Percentiles rank a stretch among this genome's conserved stretches.
phyloP scores from a whole-genome alignment of 2,329 filamentous ascomycete genomes.

The Penicillium sp. region DNA sequence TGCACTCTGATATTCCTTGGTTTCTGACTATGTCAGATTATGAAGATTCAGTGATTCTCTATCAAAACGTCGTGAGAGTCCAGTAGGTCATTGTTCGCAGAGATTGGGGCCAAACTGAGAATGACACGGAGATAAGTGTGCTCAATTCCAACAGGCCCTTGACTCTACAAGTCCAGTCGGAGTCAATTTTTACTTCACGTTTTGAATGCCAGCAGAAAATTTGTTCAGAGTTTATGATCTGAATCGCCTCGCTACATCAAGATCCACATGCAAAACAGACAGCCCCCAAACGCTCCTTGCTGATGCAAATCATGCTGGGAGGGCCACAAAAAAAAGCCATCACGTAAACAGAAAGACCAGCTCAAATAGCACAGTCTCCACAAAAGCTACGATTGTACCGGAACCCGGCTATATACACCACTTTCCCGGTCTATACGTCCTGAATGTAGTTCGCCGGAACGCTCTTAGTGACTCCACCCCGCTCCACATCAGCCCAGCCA shows the following conservation, averaged over 20 bases:
- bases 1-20: neutral
- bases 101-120: neutral
- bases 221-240: neutral
- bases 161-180: neutral
- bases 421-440: conserved; percentile 52
- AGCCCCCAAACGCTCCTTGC: conserved; percentile 18
- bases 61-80: too few species aligned
- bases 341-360: conserved; percentile 5
- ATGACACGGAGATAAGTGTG: neutral
- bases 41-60: neutral
- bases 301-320: conserved; percentile 21
- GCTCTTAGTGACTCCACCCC: conserved; percentile 78
- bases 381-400: conserved; percentile 1
- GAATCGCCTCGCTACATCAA: neutral
- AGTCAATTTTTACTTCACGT: neutral
- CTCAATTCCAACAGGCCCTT: neutral
- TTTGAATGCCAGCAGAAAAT: neutral
- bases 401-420: conserved; percentile 4
- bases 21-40: too few species aligned
- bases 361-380: neutral
- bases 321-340: conserved; percentile 5
- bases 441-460: conserved; percentile 94
- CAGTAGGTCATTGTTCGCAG: neutral
- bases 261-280: conserved; percentile 4
- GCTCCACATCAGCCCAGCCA: conserved; percentile 96